These are phyloP conservation scores for Tetracentron sinense DNA, from an alignment of 164 flowering plant species.

Conservation along the genomic window DNA sequence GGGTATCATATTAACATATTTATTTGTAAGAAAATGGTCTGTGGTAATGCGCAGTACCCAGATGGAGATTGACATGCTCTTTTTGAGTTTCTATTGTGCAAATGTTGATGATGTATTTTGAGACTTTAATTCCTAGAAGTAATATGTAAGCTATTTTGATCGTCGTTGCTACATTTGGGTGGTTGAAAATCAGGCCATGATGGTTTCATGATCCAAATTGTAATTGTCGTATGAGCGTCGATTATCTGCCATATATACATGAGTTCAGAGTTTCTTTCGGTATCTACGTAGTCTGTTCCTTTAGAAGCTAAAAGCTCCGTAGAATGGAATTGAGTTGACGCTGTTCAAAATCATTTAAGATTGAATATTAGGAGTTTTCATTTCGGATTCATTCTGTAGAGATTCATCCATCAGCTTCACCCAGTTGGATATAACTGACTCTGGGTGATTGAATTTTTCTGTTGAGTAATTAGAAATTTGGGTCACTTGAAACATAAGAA, in stretches of 20 bases:
- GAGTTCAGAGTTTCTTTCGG: not conserved
- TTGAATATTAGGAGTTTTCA: not conserved
- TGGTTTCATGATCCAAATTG: not conserved
- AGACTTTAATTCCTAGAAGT: not conserved
- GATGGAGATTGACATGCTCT: not conserved
- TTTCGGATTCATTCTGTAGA: not conserved
- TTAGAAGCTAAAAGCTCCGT: constrained; percentile 4
- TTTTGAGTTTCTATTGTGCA: too few relatives aligned
- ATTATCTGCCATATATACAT: too few relatives aligned
- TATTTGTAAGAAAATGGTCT: not conserved
- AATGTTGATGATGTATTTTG: too few relatives aligned
- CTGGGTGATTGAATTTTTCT: not conserved
- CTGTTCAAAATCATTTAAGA: not conserved
- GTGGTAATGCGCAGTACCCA: constrained; percentile 1
- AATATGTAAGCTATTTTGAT: too few relatives aligned
- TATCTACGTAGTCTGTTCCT: not conserved
- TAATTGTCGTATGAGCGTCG: too few relatives aligned
- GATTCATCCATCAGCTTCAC: not conserved
- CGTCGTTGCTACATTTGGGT: too few relatives aligned
- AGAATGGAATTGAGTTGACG: not conserved
- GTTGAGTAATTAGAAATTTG: not conserved
- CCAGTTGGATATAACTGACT: too few relatives aligned
- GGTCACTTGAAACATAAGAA: too few relatives aligned
- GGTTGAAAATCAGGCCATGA: not conserved
- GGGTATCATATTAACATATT: not conserved